Conservation (phyloP, 495 filamentous ascomycete species). For the Aspergillus sclerotiicarbonarius region DNA sequence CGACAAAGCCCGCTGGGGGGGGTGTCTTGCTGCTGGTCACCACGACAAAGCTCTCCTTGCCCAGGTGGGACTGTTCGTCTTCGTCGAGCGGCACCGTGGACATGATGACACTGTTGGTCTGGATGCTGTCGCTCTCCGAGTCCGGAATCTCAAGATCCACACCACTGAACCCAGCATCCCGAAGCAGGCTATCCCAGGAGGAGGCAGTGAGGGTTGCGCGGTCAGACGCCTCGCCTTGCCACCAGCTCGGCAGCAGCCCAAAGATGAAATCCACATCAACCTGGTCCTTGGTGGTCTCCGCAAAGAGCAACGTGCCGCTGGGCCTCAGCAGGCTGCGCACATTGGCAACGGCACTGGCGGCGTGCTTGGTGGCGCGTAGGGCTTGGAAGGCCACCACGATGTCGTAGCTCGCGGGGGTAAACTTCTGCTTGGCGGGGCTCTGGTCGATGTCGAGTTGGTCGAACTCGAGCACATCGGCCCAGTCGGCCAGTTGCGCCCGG, state of each 20-base stretch:
- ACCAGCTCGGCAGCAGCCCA: not conserved
- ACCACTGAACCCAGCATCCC: not conserved
- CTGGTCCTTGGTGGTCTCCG: conserved; percentile 1
- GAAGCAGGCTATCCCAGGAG: not conserved
- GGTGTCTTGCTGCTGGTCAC: not conserved
- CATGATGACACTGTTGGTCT: not conserved
- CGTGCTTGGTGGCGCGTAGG: conserved; percentile 9
- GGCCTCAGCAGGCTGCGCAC: conserved; percentile 12
- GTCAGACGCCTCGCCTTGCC: not conserved
- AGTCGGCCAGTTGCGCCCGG: conserved; percentile 8
- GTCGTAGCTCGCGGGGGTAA: conserved; percentile 11
- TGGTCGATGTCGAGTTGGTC: conserved; percentile 9
- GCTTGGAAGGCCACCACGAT: conserved; percentile 14
- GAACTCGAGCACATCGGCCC: conserved; percentile 12
- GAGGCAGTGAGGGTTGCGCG: no score
- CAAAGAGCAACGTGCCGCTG: conserved; percentile 13
- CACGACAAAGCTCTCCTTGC: not conserved
- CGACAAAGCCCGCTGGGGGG: not conserved
- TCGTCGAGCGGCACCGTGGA: not conserved
- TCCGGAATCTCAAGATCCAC: not conserved
- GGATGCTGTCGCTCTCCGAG: not conserved
- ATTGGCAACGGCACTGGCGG: conserved; percentile 7
- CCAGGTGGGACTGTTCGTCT: not conserved
- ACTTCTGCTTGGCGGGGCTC: conserved; percentile 8
- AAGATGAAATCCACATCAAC: not conserved